Conservation (phyloP, 352 stramenopile species). For the Globisporangium paroecandrum region DNA sequence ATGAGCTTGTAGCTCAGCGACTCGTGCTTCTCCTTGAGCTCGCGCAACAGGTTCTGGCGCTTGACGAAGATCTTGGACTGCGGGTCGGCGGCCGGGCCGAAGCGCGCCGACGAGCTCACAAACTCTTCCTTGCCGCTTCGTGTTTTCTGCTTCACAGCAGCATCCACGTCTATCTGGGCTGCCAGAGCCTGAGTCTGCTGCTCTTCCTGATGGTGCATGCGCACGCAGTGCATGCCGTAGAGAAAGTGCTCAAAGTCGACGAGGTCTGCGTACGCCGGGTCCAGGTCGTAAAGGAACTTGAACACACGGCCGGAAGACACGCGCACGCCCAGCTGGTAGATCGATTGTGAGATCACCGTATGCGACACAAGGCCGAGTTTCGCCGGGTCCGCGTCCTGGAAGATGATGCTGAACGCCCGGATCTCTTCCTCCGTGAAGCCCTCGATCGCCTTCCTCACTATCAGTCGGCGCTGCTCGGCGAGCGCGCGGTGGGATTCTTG, state of each 20-base stretch:
- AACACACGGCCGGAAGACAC: slow-evolving; percentile 46
- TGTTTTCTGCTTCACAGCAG: slow-evolving; percentile 6
- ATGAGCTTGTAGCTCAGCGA: slow-evolving; percentile 68
- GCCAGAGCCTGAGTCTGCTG: slow-evolving; percentile 20
- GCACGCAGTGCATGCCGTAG: slow-evolving; percentile 78
- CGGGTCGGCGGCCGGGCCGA: slow-evolving; percentile 48
- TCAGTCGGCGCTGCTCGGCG: slow-evolving; percentile 32
- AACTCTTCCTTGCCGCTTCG: slow-evolving; percentile 32
- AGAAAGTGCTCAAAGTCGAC: slow-evolving; percentile 83
- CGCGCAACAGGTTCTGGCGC: slow-evolving; percentile 66
- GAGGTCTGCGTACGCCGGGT: slow-evolving; percentile 69
- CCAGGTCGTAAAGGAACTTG: slow-evolving; percentile 43
- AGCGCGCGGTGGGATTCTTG: slow-evolving; percentile 41
- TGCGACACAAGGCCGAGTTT: slow-evolving; percentile 66
- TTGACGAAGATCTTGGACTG: slow-evolving; percentile 58
- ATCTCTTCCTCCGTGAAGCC: slow-evolving; percentile 68
- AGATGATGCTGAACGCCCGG: slow-evolving; percentile 60
- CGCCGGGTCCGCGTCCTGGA: slow-evolving; percentile 54
- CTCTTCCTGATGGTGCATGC: slow-evolving; percentile 57
- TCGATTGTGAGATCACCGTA: slow-evolving; percentile 59
- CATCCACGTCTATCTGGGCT: slow-evolving; percentile 1
- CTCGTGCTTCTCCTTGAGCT: slow-evolving; percentile 69
- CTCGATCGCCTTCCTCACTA: slow-evolving; percentile 48
- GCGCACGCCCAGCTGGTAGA: slow-evolving; percentile 69
- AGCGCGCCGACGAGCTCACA: slow-evolving; percentile 53